Evolutionary conservation across 352 stramenopile species (phyloP), one percentile per base, ranked within the genome.

Genomic region (Phytophthora tubulina): DNA sequence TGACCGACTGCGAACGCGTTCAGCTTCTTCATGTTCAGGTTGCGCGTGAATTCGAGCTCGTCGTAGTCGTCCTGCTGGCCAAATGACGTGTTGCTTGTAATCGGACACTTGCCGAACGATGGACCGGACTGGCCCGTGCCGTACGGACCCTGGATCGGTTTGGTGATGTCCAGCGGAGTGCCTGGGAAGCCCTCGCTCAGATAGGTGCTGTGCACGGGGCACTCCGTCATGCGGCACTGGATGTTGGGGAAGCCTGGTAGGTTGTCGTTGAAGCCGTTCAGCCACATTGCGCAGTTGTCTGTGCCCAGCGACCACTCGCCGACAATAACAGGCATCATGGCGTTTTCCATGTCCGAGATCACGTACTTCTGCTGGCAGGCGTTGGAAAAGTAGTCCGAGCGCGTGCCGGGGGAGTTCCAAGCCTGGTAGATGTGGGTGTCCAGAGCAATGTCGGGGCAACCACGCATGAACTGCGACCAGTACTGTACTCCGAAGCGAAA

Each of bases 391-490:
- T 97, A 98, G 62, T 90, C 86, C 48, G 84, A 83, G 62, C 78
- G 63, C 17, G 84, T 91, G 31, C 81, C 78, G 1, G 85, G 85
- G 41, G 80, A 82, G 70, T 92, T 90, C 83, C 85, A 92, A 32
- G 88, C 89, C 76, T 99, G 95, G 77, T 99, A 99, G 63, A 98
- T 98, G 81, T 99, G 96, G 41, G 95, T 98, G 75, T 99, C 96
- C n/a, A 99, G 75, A 3, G 93, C 95, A 70, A 97, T 96, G 65
- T 98, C 95, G 3, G 94, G 93, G 67, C 95, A 98, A 11, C 77
- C 74, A 50, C 81, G 82, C 79, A 93, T 92, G 72, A 95, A 94
- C 21, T 83, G 58, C 58, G 73, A 83, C 85, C 84, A 94, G 67
- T 84, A 88, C 63, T 89, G 57, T 0, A 91, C 70, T 3, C 78